Percentiles rank a stretch among this genome's conserved stretches.
phyloP scores from a whole-genome alignment of 2,329 filamentous ascomycete species.

The Neonectria coccinea region DNA sequence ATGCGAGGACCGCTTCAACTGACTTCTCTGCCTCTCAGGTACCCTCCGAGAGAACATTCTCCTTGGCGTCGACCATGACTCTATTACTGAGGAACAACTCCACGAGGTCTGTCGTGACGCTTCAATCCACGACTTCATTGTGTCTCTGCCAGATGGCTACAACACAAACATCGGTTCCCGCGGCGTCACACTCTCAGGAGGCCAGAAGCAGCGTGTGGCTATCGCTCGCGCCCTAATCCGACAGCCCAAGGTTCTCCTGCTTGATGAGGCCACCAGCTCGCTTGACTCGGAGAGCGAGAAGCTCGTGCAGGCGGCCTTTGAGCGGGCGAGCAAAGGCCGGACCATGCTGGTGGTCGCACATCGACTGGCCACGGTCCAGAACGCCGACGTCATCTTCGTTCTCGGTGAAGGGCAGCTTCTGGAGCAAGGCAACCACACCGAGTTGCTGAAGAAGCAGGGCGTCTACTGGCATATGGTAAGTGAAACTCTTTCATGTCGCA shows the following conservation, averaged over 20 bases:
- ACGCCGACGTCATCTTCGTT: conserved; percentile 84
- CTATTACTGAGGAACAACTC: conserved; percentile 64
- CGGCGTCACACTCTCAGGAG: conserved; percentile 76
- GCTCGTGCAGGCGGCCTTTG: conserved; percentile 75
- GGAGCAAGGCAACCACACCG: conserved; percentile 65
- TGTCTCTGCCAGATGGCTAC: conserved; percentile 74
- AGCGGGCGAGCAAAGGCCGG: conserved; percentile 68
- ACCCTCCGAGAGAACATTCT: conserved; percentile 77
- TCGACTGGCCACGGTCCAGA: conserved; percentile 79
- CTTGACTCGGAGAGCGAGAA: conserved; percentile 73
- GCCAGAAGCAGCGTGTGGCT: conserved; percentile 77
- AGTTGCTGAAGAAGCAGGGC: conserved; percentile 63
- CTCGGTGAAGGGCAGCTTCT: conserved; percentile 72
- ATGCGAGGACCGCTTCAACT: not conserved
- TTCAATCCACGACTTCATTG: conserved; percentile 78
- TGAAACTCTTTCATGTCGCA: conserved; percentile 19
- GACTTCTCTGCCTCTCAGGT: conserved; percentile 47
- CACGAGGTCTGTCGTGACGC: conserved; percentile 69
- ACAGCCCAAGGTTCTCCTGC: conserved; percentile 72
- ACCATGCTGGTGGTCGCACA: conserved; percentile 84
- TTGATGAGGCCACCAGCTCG: conserved; percentile 80
- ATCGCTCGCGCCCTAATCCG: conserved; percentile 77
- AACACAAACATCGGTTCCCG: conserved; percentile 75
- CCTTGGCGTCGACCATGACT: conserved; percentile 69
- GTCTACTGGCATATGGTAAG: conserved; percentile 70